Base-by-base conservation (phyloP, 2,329 filamentous ascomycete species). In the Beauveria varroae region DNA sequence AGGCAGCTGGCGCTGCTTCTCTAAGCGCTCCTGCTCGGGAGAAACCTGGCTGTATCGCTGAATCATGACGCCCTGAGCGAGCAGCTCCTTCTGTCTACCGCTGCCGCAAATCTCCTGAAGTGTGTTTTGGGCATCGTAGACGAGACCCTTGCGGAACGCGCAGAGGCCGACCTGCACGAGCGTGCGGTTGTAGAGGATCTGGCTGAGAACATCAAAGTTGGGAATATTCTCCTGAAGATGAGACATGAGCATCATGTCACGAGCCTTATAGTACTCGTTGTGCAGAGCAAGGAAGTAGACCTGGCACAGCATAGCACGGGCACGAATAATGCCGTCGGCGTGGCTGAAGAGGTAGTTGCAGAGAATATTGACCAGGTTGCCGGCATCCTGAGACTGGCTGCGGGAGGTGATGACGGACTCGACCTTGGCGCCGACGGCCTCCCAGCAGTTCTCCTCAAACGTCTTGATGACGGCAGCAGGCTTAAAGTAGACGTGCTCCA, bases 401-500 rank as follows among this genome's bases (percentile, higher is more conserved):
- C 91, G 88, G 49, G 92, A 87, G 16, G 93, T 96, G 73, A 96
- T 90, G 62, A 79, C 74, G 1, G 93, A 97, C 73, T 96, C 85
- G 62, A 93, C 81, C 16, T 78, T 74, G 6, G 80, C 74, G 24
- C 90, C 86, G 28, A 95, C 85, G 1, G 85, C 79, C 76, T 93
- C 95, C 93, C 93, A 98, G 67, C 89, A 89, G 76, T 92, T 93
- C 73, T 96, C 91, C 78, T 99, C 95, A 51, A 98, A 86, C 61
- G 96, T 96, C 74, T 88, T 89, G 70, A 97, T 87, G 51, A 99
- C 93, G 76, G 93, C 89, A 12, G 92, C 85, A 61, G 95, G 95
- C 88, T 99, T 99, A 86, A 98, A 99, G 82, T 99, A 99, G 70
- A 98, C 85, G 76, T 99, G 96, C 78, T 99, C 96, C 66, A 99